Evolutionary conservation across 257 asterid genomes (phyloP), one percentile per base, ranked within the genome.

Genomic region (Fraxinus anomala): DNA sequence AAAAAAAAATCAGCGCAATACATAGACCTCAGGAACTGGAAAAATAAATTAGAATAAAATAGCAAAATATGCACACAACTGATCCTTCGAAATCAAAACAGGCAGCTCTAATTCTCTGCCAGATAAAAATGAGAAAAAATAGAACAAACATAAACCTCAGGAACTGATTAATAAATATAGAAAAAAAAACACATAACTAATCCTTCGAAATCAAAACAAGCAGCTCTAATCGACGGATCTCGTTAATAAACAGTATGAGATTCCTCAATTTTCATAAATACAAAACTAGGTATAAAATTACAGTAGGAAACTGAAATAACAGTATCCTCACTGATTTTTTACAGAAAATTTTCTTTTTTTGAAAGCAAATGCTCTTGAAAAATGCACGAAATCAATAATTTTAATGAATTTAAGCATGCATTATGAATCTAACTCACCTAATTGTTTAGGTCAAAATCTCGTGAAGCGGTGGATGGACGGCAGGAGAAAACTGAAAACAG

Each of bases 381-480:
- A 11, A 63, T 4, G 69, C 36, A 0, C 26, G 19, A 63, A 63
- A 63, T 24, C 19, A 26, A 26, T 11, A 24, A 63, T 10, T 26
- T 61, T 23, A 8, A 24, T 63, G 36, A 63, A 63, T 63, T 24
- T 13, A 26, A 5, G 36, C 69, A 63, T 63, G 69, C 69, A 63
- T 63, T 63, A 10, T 26, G 36, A 63, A 63, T 63, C 69, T 26
- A 63, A 63, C 69, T 63, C 69, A 26, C 69, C 36, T 23, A 63
- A 63, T 63, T 11, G 5, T 63, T 12, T 24, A 11, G 69, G 69
- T 63, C 36, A 23, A 63, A 13, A 63, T 63, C 36, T 24, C 17
- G 36, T 63, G 69, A 63, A 63, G 33, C 69, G 36, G 69, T 63
- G 34, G 69, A 63, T 8, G 69, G 69, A 61, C 69, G 34, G 33